Percentiles rank a stretch among this genome's conserved stretches.
Evolutionary conservation across 2,329 filamentous ascomycete species (phyloP).

Genomic region (Metarhizium humberi): DNA sequence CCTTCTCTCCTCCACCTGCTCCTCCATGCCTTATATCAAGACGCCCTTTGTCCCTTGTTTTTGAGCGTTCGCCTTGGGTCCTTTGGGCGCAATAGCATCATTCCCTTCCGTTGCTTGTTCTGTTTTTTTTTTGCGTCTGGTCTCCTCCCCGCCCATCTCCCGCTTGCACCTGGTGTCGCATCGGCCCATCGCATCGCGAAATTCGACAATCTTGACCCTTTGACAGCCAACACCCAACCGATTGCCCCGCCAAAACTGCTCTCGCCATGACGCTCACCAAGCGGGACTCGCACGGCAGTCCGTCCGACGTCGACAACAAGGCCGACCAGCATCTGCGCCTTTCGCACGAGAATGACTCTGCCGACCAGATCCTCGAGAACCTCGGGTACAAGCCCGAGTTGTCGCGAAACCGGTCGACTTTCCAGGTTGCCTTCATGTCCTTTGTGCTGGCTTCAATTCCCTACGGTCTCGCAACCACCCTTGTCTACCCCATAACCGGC

Average conservation of each 20-base stretch:
- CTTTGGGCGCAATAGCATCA: neutral
- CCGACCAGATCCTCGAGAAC: conserved; percentile 53
- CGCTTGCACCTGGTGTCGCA: neutral
- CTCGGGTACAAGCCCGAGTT: conserved; percentile 61
- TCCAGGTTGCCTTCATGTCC: conserved; percentile 66
- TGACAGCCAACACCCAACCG: neutral
- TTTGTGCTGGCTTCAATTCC: conserved; percentile 69
- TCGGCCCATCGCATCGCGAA: neutral
- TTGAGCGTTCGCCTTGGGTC: neutral
- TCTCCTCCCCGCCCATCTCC: neutral
- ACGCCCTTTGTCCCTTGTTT: neutral
- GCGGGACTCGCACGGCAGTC: conserved; percentile 12
- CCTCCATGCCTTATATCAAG: neutral
- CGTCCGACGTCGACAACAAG: conserved; percentile 17
- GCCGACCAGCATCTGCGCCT: conserved; percentile 14
- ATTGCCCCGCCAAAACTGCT: neutral
- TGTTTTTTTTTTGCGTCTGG: neutral
- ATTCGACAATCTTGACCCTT: neutral
- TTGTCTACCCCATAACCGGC: conserved; percentile 56
- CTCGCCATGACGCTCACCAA: conserved; percentile 12
- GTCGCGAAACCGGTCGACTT: conserved; percentile 53
- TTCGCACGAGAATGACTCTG: conserved; percentile 29
- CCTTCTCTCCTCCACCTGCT: neutral
- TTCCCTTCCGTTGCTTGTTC: neutral
- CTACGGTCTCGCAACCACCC: conserved; percentile 62